Evolutionary conservation across 2,329 filamentous ascomycete genomes (phyloP), one percentile per base, ranked within the genome.

Genomic region (Sarocladium brachiariae): DNA sequence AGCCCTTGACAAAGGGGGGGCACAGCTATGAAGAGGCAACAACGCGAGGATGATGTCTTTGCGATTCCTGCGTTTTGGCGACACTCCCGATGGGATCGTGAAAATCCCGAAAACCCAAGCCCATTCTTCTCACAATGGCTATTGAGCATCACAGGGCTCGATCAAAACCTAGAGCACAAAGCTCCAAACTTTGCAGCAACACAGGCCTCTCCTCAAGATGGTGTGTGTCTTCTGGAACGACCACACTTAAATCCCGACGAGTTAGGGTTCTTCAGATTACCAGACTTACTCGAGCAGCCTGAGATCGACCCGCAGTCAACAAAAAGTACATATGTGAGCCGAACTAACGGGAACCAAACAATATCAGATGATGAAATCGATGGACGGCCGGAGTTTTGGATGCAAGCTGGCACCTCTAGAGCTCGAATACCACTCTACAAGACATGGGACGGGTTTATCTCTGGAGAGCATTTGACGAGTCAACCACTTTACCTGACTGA

Each of bases 361-460:
- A 9, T 11, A 24, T 4, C 49, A 48, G 47, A 53, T 27, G 11
- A 19, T 46, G 24, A 5, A 18, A 57, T 56, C 9, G 9, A 39
- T 46, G 5, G 21, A 33, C 6, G 27, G 37, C 51, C 1, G 50
- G 65, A 69, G 41, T 43, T 75, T 1, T 85, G 81, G 81, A 63
- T 74, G 31, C 58, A 66, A 1, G 60, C 67, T 1, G 65, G 71
- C 7, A 59, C 66, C 11, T 54, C 60, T 9, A 46, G 58, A 2
- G 49, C 57, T n/a, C 61, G 62, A 4, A 48, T 54, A 4, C 66
- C 73, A 6, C 63, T 69, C 34, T 80, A 82, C 59, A 77, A 76
- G 53, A 84, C 83, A 1, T 93, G 88, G 88, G 83, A 89, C 56
- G 69, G 66, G 2, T 91, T 91, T 58, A 62, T 70, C 60, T 69